Conservation (phyloP, 2,329 filamentous ascomycete species). For the Penicillium sp. region DNA sequence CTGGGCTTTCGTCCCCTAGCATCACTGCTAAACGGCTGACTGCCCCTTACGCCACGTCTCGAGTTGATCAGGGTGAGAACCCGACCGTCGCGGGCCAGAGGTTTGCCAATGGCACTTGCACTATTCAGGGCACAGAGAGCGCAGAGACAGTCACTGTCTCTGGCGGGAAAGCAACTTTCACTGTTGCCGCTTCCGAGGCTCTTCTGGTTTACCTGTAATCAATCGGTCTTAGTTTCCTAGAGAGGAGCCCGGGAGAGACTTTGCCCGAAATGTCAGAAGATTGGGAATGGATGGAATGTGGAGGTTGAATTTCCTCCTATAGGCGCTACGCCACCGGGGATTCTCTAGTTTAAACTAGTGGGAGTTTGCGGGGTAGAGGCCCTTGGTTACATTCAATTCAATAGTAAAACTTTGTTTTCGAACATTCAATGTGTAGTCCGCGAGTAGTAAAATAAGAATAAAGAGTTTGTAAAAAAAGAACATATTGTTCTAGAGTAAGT, state of each 20-base stretch:
- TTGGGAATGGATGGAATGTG: neutral
- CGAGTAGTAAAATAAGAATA: neutral
- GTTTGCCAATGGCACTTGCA: constrained; percentile 50
- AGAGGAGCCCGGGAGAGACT: neutral
- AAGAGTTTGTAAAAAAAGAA: neutral
- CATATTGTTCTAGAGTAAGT: neutral
- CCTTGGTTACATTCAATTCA: neutral
- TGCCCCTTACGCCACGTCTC: constrained; percentile 45
- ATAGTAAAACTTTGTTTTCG: neutral
- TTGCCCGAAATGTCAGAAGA: neutral
- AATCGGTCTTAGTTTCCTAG: neutral
- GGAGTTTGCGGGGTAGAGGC: neutral
- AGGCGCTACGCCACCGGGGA: constrained; percentile 4
- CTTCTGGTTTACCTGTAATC: constrained; percentile 48
- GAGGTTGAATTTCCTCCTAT: neutral
- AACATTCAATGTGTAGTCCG: neutral
- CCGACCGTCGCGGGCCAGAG: constrained; percentile 50
- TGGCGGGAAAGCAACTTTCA: constrained; percentile 41
- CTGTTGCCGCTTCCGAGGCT: constrained; percentile 50
- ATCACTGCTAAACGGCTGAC: constrained; percentile 50
- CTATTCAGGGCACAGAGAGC: constrained; percentile 39
- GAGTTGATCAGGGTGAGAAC: constrained; percentile 47
- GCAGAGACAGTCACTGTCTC: constrained; percentile 19
- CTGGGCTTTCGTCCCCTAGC: constrained; percentile 39
- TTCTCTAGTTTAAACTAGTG: constrained; percentile 1